Base-by-base conservation (phyloP, 108 stramenopile genomes). In the Chaetoceros tenuissimus region DNA sequence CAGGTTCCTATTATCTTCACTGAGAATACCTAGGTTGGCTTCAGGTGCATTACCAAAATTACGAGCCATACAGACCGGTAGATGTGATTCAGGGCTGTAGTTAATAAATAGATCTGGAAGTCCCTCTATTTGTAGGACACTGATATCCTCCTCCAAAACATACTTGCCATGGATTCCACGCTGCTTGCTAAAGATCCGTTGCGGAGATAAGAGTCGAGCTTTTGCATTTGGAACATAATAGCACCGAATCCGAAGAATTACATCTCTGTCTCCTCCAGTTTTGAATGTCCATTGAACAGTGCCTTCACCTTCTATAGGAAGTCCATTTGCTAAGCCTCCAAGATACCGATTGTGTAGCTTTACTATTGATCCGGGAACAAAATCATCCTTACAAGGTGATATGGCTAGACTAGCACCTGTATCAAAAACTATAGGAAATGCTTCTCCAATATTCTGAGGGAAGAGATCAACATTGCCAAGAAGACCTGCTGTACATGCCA, bases 1-100 rank as follows among this genome's bases (percentile, higher is more conserved):
- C 1, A 76, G 52, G 46, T 76, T 80, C 16, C 40, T 47, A 46
- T 80, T 80, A 7, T 24, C 28, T 18, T 63, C 20, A 19, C 31
- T 49, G 2, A 23, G 2, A 24, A 45, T 16, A 22, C 8, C 19
- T 3, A 61, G 30, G 2, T 28, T 49, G 29, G 22, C 28, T 16
- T 3, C 13, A 19, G 45, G 3, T 16, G 7, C n/a, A n/a, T 7
- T 3, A 49, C 13, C 3, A n/a, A n/a, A 7, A 49, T 49, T 49
- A 23, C 48, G 3, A 17, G 13, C 19, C 23, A 71, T 24, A 63
- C 60, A 60, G 24, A 64, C 3, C 7, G 70, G 70, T 1, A 71
- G 24, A 21, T 64, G 64, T 34, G 29, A 64, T 5, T 29, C 24
- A 29, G 40, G 2, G 3, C 53, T 8, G 20, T 57, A 63, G 7